Base-by-base conservation (phyloP, 805 yeast genomes). In the Blastobotrys attinorum region DNA sequence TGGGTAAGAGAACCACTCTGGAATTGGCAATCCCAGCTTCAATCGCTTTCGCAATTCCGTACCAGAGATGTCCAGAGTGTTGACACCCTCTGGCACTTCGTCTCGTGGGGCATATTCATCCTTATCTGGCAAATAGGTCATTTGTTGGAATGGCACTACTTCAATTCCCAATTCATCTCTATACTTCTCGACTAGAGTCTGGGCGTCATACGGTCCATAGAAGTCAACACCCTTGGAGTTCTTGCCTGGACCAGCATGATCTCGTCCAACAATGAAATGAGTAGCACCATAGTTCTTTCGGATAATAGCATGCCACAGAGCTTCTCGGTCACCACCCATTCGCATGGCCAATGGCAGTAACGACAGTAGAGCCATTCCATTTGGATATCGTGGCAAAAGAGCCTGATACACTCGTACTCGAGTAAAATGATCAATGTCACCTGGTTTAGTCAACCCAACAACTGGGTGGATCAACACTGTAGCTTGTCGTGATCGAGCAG, bases 301-400 rank as follows among this genome's bases (percentile, higher is more conserved):
- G 63, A 89, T 89, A 58, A 90, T 82, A 15, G 97, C 96, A 63
- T 89, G 97, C 97, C 97, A 90, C 37, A 89, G 84, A 18, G 97
- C 97, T 69, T 89, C 97, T 64, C 95, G 79, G 65, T 90, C 97
- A 65, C 97, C 97, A 45, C 92, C 97, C 97, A 89, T 89, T 74
- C 97, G 81, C 97, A 89, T 89, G 32, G 97, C 97, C 59, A 89
- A 72, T 10, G 97, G 97, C 56, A 89, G 73, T 51, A 89, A 70
- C 6, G 96, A 81, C 49, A 89, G 71, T 52, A 84, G 79, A 13
- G 97, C 97, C 77, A 89, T 82, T 43, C 96, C 96, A 51, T 81
- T 83, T 42, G 97, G 97, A 67, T 85, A 89, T 59, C 90, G 83
- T 67, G 89, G 85, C 66, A 90, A 76, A 55, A 89, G 79, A 55